phyloP scores from a whole-genome alignment of 2,329 filamentous ascomycete genomes.

The Metarhizium brunneum region DNA sequence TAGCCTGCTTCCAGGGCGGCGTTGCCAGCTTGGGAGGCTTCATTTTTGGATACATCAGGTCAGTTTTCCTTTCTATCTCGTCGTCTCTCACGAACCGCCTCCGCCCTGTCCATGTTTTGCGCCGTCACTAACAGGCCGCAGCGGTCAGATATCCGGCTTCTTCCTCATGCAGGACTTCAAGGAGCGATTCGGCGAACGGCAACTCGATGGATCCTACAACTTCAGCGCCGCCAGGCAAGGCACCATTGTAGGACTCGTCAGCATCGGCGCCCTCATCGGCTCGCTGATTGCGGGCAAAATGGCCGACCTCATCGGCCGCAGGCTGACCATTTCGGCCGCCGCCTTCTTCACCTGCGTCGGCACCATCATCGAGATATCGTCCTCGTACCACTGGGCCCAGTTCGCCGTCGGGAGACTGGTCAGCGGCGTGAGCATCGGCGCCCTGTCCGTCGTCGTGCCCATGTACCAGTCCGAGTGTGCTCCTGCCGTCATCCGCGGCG shows the following conservation, averaged over 20 bases:
- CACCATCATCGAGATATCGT: conserved; percentile 54
- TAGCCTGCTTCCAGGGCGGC: conserved; percentile 38
- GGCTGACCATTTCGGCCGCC: conserved; percentile 51
- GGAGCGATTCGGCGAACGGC: conserved; percentile 39
- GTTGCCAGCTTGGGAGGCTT: conserved; percentile 47
- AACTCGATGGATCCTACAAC: conserved; percentile 26
- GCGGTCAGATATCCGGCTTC: conserved; percentile 53
- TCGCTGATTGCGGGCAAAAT: conserved; percentile 50
- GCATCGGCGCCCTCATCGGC: conserved; percentile 50
- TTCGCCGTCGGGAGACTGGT: conserved; percentile 55
- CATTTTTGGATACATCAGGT: conserved; percentile 50
- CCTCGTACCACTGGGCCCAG: conserved; percentile 48
- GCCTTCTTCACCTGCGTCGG: conserved; percentile 56
- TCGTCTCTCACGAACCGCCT: background rate
- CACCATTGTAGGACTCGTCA: conserved; percentile 51
- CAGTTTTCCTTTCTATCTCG: conserved; percentile 11
- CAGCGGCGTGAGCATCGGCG: conserved; percentile 58
- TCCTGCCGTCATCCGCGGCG: conserved; percentile 54
- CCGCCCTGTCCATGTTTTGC: background rate
- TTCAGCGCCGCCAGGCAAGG: conserved; percentile 54
- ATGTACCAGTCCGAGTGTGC: conserved; percentile 63
- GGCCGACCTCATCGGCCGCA: conserved; percentile 52
- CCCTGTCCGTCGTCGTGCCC: conserved; percentile 53
- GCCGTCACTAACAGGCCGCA: conserved; percentile 13
- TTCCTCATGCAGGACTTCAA: conserved; percentile 50